Base-by-base conservation (phyloP, 2,329 filamentous ascomycete species). In the Trichocomaceae sp. region DNA sequence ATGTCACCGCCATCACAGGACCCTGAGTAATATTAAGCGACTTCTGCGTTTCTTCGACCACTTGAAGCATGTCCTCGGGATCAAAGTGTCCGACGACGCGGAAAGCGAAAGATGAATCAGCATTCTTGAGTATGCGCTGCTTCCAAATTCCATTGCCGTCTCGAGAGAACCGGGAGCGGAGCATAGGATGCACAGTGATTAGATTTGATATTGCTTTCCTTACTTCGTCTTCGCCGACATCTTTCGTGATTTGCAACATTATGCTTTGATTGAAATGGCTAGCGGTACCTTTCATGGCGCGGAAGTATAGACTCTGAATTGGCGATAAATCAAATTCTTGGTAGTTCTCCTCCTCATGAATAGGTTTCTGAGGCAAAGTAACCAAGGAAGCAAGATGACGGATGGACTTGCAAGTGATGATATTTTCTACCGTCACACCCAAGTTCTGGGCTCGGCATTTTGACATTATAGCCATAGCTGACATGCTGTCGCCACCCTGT, bases 181-280 rank as follows among this genome's bases (percentile, higher is more conserved):
- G 54, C 61, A 64, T 63, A 15, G 62, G 52, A 44, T 64, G 61
- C 22, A 46, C 22, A 12, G 50, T 57, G 13, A 63, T 57, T 13
- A 64, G 37, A 9, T 57, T 45, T 15, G 53, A 29, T 17, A 63
- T 45, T 5, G 57, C 59, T 15, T 37, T 20, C 22, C 44, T 45
- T 12, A 63, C 47, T 12, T 52, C 46, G 9, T 42, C 42, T 17
- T 47, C 17, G 5, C 39, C 39, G 17, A 55, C 15, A 3, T 35
- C 22, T 12, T 9, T n/a, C 10, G 8, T 48, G 33, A 53, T 4
- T 23, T 57, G 47, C 12, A 59, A 31, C 55, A 59, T 54, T 17
- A 63, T 52, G 15, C 60, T 63, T 44, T 64, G 62, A 39, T 63
- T 64, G 47, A 64, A 64, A 26, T 59, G 59, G n/a, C 37, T 55